A percentile compares a stretch with the other conserved stretches of the same genome.
Evolutionary conservation across 169 alveolate species (phyloP).

Genomic region (Cystoisospora suis): DNA sequence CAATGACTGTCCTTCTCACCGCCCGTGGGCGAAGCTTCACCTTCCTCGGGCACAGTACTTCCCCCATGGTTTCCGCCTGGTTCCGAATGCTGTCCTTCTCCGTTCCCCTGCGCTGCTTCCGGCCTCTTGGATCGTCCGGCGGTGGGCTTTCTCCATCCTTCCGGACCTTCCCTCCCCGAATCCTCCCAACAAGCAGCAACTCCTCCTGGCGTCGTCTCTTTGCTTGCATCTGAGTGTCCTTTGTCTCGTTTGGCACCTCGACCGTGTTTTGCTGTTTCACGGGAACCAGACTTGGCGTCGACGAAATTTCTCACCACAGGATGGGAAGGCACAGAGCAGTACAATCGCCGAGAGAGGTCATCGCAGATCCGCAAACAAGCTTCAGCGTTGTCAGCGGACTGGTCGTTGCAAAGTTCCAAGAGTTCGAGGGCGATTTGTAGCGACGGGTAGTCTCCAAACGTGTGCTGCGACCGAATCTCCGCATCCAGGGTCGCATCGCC

Average conservation of each 20-base stretch:
- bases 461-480: slow-evolving; percentile 40
- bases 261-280: not conserved
- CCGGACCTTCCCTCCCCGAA: slow-evolving; percentile 19
- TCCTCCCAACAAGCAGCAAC: no score
- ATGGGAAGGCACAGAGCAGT: slow-evolving; percentile 36
- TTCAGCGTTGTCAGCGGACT: slow-evolving; percentile 20
- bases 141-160: no score
- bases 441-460: not conserved
- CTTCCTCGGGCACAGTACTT: no score
- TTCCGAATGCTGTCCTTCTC: no score
- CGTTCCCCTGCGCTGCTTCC: no score
- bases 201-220: no score
- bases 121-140: no score
- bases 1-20: no score
- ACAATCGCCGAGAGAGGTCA: slow-evolving; percentile 52
- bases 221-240: no score
- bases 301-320: slow-evolving; percentile 41
- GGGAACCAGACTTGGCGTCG: not conserved
- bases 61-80: no score
- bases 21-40: no score
- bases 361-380: slow-evolving; percentile 56
- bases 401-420: slow-evolving; percentile 32
- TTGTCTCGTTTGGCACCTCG: no score
- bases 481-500: slow-evolving; percentile 20
- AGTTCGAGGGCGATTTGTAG: slow-evolving; percentile 51